Base-by-base conservation (phyloP, 2,329 filamentous ascomycete genomes). In the Aspergillus neotritici region DNA sequence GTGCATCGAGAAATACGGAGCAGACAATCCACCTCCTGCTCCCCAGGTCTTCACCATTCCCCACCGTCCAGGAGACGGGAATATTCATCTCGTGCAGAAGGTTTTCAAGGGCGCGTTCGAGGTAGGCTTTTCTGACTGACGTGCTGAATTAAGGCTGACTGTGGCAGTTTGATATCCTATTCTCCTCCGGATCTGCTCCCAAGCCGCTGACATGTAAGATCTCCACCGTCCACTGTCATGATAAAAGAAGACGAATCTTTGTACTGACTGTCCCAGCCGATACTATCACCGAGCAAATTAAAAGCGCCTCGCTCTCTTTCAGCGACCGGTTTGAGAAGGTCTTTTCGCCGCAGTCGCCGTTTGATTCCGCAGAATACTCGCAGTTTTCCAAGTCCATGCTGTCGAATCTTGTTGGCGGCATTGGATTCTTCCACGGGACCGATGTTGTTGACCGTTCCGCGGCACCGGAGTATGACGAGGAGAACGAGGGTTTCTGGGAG, bases 401-500 rank as follows among this genome's bases (percentile, higher is more conserved):
- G 55, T 96, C 91, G 2, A 98, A 97, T 64, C 73, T 98, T 29
- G 76, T 95, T 30, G 93, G 93, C 43, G 93, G 93, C 36, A 87
- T 97, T 55, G 93, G 93, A 7, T 97, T 94, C 69, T 98, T 98
- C 71, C 79, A 94, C 58, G 93, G 93, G 32, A 78, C 93, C 45
- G 84, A 88, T 29, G 70, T 96, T 15, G 86, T 95, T 40, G 93
- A 98, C 62, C 84, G 89, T 31, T 95, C 90, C 0, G 87, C 91
- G 58, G 87, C 88, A n/a, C 73, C 84, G 8, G 91, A 94, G 58
- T 97, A 97, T 54, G 88, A 95, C 9, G 93, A 98, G 69, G 88
- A 94, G 52, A 87, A 88, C 46, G 93, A 97, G 66, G 86, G 87
- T 0, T 97, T 97, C 69, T 96, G 91, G 90, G 84, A 93, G 61